Percentiles rank a stretch among this genome's conserved stretches.
Conservation (phyloP, 2,329 filamentous ascomycete species). For the Drechmeria coniospora region DNA sequence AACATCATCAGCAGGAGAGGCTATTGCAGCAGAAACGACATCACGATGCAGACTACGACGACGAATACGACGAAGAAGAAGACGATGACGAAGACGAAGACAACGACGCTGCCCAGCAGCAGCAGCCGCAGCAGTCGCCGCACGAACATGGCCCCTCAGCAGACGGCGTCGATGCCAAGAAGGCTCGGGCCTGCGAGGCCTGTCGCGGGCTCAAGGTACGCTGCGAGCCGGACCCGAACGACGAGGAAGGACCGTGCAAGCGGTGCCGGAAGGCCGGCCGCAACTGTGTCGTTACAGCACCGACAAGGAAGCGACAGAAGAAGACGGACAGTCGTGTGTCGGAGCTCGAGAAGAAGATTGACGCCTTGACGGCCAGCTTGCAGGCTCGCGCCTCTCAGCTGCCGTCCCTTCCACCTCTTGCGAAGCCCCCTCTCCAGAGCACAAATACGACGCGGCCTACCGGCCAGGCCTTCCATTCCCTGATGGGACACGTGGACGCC, state of each 20-base stretch:
- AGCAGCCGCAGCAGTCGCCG: conserved; percentile 2
- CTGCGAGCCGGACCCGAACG: conserved; percentile 58
- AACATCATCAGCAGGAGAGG: neutral
- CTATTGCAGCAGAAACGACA: too few species aligned
- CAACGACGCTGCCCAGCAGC: neutral
- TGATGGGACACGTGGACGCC: too few species aligned
- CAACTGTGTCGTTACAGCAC: conserved; percentile 61
- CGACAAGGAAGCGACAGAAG: conserved; percentile 66
- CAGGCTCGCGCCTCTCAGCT: conserved; percentile 40
- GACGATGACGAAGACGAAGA: neutral
- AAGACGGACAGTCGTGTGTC: conserved; percentile 82
- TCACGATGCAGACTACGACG: too few species aligned
- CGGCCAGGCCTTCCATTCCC: too few species aligned
- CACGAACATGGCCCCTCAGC: conserved; percentile 5
- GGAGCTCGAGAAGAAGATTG: conserved; percentile 85
- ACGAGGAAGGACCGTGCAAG: conserved; percentile 49
- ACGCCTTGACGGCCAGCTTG: conserved; percentile 68
- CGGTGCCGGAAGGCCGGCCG: conserved; percentile 71
- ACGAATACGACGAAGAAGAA: too few species aligned
- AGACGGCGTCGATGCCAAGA: conserved; percentile 38
- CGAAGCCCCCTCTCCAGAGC: too few species aligned
- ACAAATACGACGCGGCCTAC: too few species aligned
- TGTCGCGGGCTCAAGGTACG: conserved; percentile 68
- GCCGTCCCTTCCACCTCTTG: too few species aligned
- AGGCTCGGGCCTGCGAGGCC: conserved; percentile 58